A percentile compares a stretch with the other conserved stretches of the same genome.
Conservation (phyloP, 2,329 filamentous ascomycete genomes). For the Sporothrix schenckii region DNA sequence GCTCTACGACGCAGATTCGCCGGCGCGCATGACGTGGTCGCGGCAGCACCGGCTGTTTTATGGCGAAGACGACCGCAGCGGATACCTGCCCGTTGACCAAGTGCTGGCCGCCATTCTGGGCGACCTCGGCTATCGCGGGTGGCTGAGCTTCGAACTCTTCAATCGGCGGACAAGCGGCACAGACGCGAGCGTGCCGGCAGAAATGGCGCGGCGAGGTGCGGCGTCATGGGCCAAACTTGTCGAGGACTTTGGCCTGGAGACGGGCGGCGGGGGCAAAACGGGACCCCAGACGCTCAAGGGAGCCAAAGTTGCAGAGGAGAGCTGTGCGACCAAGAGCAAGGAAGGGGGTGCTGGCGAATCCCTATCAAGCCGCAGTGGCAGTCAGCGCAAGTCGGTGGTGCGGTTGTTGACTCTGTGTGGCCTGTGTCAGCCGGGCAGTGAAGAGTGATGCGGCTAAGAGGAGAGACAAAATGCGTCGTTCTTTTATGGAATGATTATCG, state of each 20-base stretch:
- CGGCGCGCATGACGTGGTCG: conserved; percentile 65
- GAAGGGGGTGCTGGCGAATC: not conserved
- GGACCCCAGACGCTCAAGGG: not conserved
- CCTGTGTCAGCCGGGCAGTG: not conserved
- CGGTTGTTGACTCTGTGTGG: conserved; percentile 5
- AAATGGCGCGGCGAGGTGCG: conserved; percentile 57
- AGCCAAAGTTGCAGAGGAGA: not conserved
- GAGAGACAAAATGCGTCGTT: not conserved
- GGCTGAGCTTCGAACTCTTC: conserved; percentile 64
- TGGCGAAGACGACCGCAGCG: conserved; percentile 57
- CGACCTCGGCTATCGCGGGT: conserved; percentile 60
- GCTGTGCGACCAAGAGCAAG: not conserved
- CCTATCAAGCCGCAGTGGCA: too few species aligned
- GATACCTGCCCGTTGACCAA: conserved; percentile 60
- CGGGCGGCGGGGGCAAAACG: not conserved
- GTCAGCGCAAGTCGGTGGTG: not conserved
- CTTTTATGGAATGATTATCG: not conserved
- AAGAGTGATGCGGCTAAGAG: not conserved
- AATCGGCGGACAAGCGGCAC: conserved; percentile 54
- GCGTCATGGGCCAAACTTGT: conserved; percentile 52
- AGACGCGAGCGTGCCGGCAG: conserved; percentile 49
- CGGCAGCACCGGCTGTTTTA: conserved; percentile 64
- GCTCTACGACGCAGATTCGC: conserved; percentile 57
- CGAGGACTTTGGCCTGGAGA: not conserved
- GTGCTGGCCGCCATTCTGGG: conserved; percentile 57